Evolutionary conservation across 2,329 filamentous ascomycete genomes (phyloP).

Genomic region (Colletotrichum theobromicola): DNA sequence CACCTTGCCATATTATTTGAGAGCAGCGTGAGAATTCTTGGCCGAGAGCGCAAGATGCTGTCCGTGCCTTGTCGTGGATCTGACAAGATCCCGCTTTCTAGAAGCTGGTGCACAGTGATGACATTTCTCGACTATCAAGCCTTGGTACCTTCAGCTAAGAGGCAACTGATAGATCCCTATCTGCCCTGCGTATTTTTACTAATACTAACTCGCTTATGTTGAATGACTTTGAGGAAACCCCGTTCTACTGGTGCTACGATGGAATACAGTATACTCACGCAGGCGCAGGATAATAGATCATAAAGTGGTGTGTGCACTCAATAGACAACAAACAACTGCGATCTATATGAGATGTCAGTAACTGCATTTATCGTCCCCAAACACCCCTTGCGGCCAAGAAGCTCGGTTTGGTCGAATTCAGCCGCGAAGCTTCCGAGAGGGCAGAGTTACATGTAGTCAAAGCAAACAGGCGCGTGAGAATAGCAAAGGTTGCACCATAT

Average conservation of each 20-base stretch:
- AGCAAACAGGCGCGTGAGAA: not conserved
- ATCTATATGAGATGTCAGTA: not conserved
- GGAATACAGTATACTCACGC: not conserved
- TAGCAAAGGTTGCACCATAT: not conserved
- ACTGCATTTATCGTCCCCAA: not conserved
- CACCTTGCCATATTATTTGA: not conserved
- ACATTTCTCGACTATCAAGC: not conserved
- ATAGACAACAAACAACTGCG: not conserved
- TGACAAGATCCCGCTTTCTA: not conserved
- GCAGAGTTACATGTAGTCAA: not conserved
- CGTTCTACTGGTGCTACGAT: not conserved
- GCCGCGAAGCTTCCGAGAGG: not conserved
- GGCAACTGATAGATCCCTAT: not conserved
- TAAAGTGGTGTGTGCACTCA: not conserved
- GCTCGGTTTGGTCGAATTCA: not conserved
- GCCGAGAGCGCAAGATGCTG: not conserved
- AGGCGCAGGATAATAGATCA: not conserved
- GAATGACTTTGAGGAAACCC: not conserved
- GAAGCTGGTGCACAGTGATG: too few relatives aligned
- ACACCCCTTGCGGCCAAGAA: not conserved
- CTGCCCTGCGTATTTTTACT: not conserved
- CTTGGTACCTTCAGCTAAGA: not conserved
- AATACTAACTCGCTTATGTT: not conserved
- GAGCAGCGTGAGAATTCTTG: not conserved
- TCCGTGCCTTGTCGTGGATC: not conserved